Evolutionary conservation across 2,329 filamentous ascomycete species (phyloP).

Genomic region (Stemphylium beticola): DNA sequence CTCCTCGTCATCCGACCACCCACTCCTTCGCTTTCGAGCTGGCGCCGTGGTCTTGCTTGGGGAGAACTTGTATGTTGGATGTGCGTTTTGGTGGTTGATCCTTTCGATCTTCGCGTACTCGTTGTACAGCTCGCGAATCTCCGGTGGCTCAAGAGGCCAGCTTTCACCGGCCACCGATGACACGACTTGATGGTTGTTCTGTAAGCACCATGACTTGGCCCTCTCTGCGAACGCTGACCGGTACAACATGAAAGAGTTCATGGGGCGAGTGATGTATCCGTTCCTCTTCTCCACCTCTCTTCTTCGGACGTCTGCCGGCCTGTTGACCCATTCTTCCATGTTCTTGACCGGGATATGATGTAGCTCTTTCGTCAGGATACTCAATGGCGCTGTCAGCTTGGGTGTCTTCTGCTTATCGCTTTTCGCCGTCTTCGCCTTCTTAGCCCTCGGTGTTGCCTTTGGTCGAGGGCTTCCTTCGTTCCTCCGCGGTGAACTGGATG

Average conservation of each 20-base stretch:
- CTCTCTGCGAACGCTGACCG: conserved; percentile 89
- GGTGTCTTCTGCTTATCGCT: conserved; percentile 56
- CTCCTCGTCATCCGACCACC: conserved; percentile 48
- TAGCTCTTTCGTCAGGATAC: conserved; percentile 70
- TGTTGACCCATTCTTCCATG: conserved; percentile 80
- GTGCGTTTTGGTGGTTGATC: conserved; percentile 81
- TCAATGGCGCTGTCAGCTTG: conserved; percentile 70
- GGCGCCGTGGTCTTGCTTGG: conserved; percentile 70
- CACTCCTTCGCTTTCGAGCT: conserved; percentile 57
- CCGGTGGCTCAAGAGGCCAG: conserved; percentile 81
- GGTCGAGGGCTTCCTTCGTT: conserved; percentile 31
- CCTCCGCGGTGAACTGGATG: conserved; percentile 32
- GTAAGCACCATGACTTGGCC: conserved; percentile 78
- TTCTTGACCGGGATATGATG: conserved; percentile 71
- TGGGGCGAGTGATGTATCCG: conserved; percentile 85
- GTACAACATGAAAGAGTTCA: conserved; percentile 99
- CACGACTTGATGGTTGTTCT: conserved; percentile 93
- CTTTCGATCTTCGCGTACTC: conserved; percentile 80
- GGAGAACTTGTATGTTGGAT: conserved; percentile 93
- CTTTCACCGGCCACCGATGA: conserved; percentile 85
- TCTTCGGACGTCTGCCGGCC: conserved; percentile 69
- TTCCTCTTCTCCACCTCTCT: conserved; percentile 73
- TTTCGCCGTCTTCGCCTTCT: conserved; percentile 54
- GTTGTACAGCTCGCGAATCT: conserved; percentile 76
- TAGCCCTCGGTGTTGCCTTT: conserved; percentile 46